Evolutionary conservation across 2,329 filamentous ascomycete genomes (phyloP), one percentile per base, ranked within the genome.

Genomic region (Fusarium decemcellulare): DNA sequence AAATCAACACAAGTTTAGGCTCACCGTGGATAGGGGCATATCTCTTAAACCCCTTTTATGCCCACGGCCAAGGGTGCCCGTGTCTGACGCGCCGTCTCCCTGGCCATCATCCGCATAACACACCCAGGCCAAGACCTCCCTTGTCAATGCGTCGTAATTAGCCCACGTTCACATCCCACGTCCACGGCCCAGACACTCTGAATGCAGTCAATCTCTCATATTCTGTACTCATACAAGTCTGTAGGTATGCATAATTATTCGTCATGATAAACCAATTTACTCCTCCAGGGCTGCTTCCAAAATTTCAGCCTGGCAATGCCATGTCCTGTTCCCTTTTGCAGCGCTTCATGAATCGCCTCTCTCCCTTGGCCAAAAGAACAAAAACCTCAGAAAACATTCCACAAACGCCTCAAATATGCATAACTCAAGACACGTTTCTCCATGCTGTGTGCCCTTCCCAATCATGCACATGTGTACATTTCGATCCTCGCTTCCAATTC

Each of bases 391-490:
- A 61, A 70, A 67, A 65, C 69, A 71, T 70, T 71, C 71, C 72
- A 70, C 37, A 65, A 72, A 71, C 68, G 70, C 73, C 71, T 61
- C 52, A 69, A 55, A 70, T 63, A 70, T 73, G 63, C 71, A 68
- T 63, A 59, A 47, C 44, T 55, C 52, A 66, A 51, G 52, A 55
- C 52, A 67, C 37, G 46, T 59, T 65, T 55, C 51, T 52, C 52
- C n/a, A 51, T 48, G 34, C 53, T 39, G 15, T 27, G 18, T 39
- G 16, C 46, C 42, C 40, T 46, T 30, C 48, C 37, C 29, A 18
- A 23, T 29, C 50, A 61, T 67, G 27, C 42, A 54, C 30, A 56
- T 56, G 59, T 43, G 36, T 67, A 61, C 61, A 61, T 46, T 61
- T 55, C 43, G 36, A 50, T 63, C 14, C 61, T 60, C 57, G 36